Evolutionary conservation across 2,329 filamentous ascomycete species (phyloP), one percentile per base, ranked within the genome.

Genomic region (Claviceps arundinis): DNA sequence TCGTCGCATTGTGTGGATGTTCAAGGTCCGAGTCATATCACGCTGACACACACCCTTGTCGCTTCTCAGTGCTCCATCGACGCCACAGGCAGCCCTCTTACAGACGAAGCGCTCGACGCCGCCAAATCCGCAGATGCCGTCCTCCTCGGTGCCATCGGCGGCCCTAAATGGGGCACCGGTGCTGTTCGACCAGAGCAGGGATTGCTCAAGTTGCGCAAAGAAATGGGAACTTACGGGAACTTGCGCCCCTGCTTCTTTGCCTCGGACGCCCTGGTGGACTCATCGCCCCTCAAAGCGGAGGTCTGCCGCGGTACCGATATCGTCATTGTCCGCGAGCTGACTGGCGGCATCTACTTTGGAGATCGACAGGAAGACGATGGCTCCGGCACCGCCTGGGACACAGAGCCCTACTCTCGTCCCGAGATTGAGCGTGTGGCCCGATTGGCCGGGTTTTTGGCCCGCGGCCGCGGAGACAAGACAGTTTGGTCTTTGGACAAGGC

Each of bases 191-290:
- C 91, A 1, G 91, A 97, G 69, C 88, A 96, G 72, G 91, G 91
- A 56, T 82, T 97, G 62, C 84, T 97, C 56, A 80, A 76, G 60
- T 86, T 97, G 51, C 89, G 91, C 72, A 96, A 94, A 72, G 87
- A 96, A 71, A 87, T 97, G 77, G 78, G 80, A 64, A 89, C 91
- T 52, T 97, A 94, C 71, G 91, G 90, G 61, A 97, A 97, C 79
- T 82, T 97, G 54, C 85, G 91, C 5, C 91, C 90, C 9, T 97
- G 91, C 78, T 94, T 87, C 78, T 97, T 98, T 73, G 88, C 89
- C 49, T 90, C 89, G 1, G 87, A 91, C 50, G 79, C 82, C 30
- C 84, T 96, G 48, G 83, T 95, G 63, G 83, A 90, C 48, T 79
- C 77, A 64, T 96, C 89, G 11, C 91, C 91, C 0, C 81, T 97